phyloP scores from a whole-genome alignment of 1,284 basidiomycete species.

The Papiliotrema nemorosa region DNA sequence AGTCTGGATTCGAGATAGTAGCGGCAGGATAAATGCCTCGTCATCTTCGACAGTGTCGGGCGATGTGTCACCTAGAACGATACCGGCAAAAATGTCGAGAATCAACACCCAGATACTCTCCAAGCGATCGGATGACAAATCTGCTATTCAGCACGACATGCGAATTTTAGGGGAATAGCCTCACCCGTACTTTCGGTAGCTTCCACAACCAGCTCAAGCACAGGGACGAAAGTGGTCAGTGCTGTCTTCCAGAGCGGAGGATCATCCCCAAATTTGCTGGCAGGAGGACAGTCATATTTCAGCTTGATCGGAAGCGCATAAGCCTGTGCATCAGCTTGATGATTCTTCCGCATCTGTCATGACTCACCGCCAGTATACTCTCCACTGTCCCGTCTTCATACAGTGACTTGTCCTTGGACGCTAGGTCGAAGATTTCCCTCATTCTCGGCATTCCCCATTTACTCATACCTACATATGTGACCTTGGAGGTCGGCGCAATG shows the following conservation, averaged over 20 bases:
- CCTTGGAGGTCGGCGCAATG: constrained; percentile 63
- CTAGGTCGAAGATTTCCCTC: constrained; percentile 59
- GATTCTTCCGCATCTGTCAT: neutral
- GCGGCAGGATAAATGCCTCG: constrained; percentile 79
- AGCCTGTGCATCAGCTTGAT: constrained; percentile 55
- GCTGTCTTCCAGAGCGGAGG: constrained; percentile 82
- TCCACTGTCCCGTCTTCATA: constrained; percentile 82
- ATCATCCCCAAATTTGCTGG: constrained; percentile 80
- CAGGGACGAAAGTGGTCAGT: constrained; percentile 22
- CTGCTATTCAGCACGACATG: constrained; percentile 41
- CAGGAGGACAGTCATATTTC: constrained; percentile 86
- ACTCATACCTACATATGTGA: constrained; percentile 81
- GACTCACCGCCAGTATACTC: constrained; percentile 68
- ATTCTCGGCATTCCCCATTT: constrained; percentile 84
- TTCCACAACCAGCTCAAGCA: constrained; percentile 19
- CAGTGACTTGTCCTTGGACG: constrained; percentile 52
- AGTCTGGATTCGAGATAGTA: constrained; percentile 73
- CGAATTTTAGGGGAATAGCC: neutral
- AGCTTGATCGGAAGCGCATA: constrained; percentile 86
- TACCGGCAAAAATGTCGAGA: constrained; percentile 76
- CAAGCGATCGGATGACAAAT: constrained; percentile 59
- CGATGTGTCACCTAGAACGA: constrained; percentile 71
- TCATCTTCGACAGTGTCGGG: constrained; percentile 62
- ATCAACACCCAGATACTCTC: constrained; percentile 81
- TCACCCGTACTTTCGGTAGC: constrained; percentile 16